These are phyloP conservation scores for Austropuccinia psidii DNA, from an alignment of 1,284 basidiomycete genomes.

Conservation along the genomic window DNA sequence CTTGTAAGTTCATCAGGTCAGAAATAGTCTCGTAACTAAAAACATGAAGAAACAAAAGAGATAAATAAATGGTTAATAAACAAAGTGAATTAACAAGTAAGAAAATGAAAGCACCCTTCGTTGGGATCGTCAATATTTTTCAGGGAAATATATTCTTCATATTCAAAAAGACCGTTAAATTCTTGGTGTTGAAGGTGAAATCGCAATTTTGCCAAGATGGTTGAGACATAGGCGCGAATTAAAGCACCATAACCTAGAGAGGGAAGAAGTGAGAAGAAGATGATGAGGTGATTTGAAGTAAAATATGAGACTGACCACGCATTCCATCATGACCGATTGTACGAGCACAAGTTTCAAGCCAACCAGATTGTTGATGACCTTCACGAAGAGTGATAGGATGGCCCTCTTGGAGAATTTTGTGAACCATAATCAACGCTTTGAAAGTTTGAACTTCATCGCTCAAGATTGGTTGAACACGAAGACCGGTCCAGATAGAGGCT, in stretches of 20 bases:
- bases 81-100: background rate
- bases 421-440: slow-evolving; percentile 88
- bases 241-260: slow-evolving; percentile 72
- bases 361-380: slow-evolving; percentile 87
- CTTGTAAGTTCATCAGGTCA: slow-evolving; percentile 89
- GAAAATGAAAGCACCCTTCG: slow-evolving; percentile 63
- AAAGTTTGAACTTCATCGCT: slow-evolving; percentile 93
- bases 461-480: slow-evolving; percentile 86
- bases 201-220: slow-evolving; percentile 84
- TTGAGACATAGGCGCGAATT: slow-evolving; percentile 87
- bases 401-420: slow-evolving; percentile 91
- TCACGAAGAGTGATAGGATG: slow-evolving; percentile 88
- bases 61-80: background rate
- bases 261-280: slow-evolving; percentile 22
- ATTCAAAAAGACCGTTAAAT: slow-evolving; percentile 93
- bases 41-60: slow-evolving; percentile 1
- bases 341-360: slow-evolving; percentile 88
- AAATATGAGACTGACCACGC: slow-evolving; percentile 55
- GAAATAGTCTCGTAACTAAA: slow-evolving; percentile 85
- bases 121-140: slow-evolving; percentile 96
- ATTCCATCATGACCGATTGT: slow-evolving; percentile 71
- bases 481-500: slow-evolving; percentile 88
- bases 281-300: background rate
- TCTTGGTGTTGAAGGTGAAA: slow-evolving; percentile 88
- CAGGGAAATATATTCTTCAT: slow-evolving; percentile 89